Base-by-base conservation (phyloP, 768 basidiomycete genomes). In the Trametes cingulata region DNA sequence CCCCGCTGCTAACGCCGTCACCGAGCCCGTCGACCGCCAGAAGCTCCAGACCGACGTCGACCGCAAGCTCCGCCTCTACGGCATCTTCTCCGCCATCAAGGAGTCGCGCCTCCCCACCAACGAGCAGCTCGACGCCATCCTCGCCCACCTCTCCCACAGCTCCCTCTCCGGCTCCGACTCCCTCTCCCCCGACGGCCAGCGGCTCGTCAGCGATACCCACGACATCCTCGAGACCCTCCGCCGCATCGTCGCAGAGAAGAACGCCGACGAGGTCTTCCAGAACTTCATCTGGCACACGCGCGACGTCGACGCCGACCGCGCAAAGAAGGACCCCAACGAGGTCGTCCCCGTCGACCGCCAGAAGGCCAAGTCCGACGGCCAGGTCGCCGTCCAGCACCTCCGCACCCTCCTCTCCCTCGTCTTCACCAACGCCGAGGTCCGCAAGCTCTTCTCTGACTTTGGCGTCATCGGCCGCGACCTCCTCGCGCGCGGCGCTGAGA, bases 191-290 rank as follows among this genome's bases (percentile, higher is more conserved):
- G 88, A 91, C 12, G 94, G 95, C 63, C 81, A 77, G 62, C 85
- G 83, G 65, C 84, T 98, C 65, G 76, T 95, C 42, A 77, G 84
- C 48, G 94, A 96, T 69, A 74, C 81, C 24, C 81, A 84, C 45
- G 85, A 92, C 47, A 90, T 97, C 70, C 78, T 96, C 67, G 82
- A 85, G 64, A 94, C 93, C 3, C 78, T 82, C 0, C 82, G 87
- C 17, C 65, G 80, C 36, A 85, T 94, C 61, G 84, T 95, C 14
- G 70, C 78, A 45, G 82, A 89, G 68, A 97, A 95, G 83, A 97
- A 97, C 67, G 75, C 78, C n/a, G 95, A 95, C 66, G 94, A 98
- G 75, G 80, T 98, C 40, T 80, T 97, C 72, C 96, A 98, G 74
- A 88, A 91, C 67, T 95, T 96, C 65, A 73, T 95, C 40, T 95